A percentile compares a stretch with the other conserved stretches of the same genome.
These are phyloP conservation scores for Pleurostoma richardsiae DNA, from an alignment of 2,329 filamentous ascomycete genomes.

Conservation along the genomic window DNA sequence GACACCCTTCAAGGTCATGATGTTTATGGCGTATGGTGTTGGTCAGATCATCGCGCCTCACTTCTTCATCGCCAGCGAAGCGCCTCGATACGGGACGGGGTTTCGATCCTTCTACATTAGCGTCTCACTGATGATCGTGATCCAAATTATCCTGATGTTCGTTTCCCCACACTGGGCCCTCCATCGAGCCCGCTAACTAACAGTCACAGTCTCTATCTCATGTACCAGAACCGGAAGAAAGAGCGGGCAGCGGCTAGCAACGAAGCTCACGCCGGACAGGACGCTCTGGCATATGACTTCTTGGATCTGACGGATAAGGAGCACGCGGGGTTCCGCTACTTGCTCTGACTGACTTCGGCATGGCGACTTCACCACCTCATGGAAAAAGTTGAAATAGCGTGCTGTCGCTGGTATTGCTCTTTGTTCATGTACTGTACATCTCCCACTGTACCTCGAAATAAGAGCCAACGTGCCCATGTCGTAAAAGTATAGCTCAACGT, in stretches of 20 bases:
- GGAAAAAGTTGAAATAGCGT: too few relatives aligned
- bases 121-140: background rate
- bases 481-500: too few relatives aligned
- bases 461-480: too few relatives aligned
- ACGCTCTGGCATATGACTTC: conserved; percentile 1
- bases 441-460: too few relatives aligned
- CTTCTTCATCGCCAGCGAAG: background rate
- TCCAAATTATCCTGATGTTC: background rate
- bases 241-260: conserved; percentile 1
- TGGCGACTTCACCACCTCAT: background rate
- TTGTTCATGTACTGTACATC: too few relatives aligned
- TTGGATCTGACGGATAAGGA: conserved; percentile 7
- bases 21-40: conserved; percentile 1
- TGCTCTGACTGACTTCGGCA: background rate
- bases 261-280: background rate
- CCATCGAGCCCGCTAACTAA: background rate
- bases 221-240: conserved; percentile 4
- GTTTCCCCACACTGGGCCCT: background rate
- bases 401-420: too few relatives aligned
- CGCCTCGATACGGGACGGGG: background rate
- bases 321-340: conserved; percentile 6
- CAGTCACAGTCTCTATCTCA: background rate
- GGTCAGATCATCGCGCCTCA: conserved; percentile 1
- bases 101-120: conserved; percentile 1
- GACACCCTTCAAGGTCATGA: conserved; percentile 1